phyloP scores from a whole-genome alignment of 441 rosid genomes.

The Syzygium syzygioides region DNA sequence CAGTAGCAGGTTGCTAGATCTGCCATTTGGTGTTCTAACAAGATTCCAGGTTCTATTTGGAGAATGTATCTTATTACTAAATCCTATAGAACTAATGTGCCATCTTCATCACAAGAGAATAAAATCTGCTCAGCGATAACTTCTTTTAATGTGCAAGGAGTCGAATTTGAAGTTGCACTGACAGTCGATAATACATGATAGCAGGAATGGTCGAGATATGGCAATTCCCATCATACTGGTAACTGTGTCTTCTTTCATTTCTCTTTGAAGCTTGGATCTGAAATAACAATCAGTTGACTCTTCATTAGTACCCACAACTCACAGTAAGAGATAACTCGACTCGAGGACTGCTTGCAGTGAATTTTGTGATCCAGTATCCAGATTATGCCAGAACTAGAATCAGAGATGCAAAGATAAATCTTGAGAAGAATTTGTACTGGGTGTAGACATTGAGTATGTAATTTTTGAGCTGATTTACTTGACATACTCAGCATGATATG shows the following conservation, averaged over 20 bases:
- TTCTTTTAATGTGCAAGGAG: not conserved
- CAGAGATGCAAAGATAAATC: not conserved
- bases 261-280: not conserved
- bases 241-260: not conserved
- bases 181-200: not conserved
- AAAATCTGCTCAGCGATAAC: not conserved
- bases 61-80: not conserved
- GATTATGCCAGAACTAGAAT: not conserved
- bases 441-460: too few relatives aligned
- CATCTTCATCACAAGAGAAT: not conserved
- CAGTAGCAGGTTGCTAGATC: not conserved
- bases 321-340: not conserved
- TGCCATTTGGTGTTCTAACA: not conserved
- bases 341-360: not conserved
- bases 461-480: too few relatives aligned
- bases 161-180: not conserved
- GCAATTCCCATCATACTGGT: not conserved
- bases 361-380: not conserved
- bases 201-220: not conserved
- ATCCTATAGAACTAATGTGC: not conserved
- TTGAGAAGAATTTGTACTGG: not conserved
- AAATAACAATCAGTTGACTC: not conserved
- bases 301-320: too few relatives aligned
- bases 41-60: not conserved
- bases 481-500: too few relatives aligned